Base-by-base conservation (phyloP, 164 flowering plant species). In the Aristolochia fimbriata region DNA sequence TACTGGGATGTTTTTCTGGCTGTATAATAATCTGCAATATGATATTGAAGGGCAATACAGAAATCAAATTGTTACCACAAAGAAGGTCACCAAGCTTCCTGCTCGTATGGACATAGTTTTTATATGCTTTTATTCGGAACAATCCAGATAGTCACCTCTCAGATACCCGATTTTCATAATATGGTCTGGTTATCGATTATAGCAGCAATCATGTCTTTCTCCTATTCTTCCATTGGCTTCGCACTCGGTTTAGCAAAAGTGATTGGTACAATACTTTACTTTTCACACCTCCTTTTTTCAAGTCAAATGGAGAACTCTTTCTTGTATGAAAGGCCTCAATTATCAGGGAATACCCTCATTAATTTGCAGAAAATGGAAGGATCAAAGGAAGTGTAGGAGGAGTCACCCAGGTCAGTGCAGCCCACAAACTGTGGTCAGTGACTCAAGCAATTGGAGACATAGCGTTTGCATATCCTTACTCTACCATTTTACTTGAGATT, bases 371-470 rank as follows among this genome's bases (percentile, higher is more conserved):
- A 62, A 78, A 84, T 64, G 80, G 88, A 65, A 63, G 10, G 24
- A 73, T 86, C 25, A 61, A 73, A 62, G 96, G 96, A 13, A 76
- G 71, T 61, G 65, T 83, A 15, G 25, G 16, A 13, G 93, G 96
- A 67, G 71, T 82, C 21, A 62, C 76, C 8, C 55, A 77, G 47
- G 4, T 71, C 16, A 73, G 62, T 23, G 14, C 43, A 5, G 71
- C 71, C 23, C 52, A 78, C 4, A 87, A 87, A 60, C 24, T 80
- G 60, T 83, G 79, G 80, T 62, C 66, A 47, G 70, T 65, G 47
- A 80, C 78, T 20, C 83, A 87, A 73, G 93, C 93, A 52, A 59
- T 91, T 52, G 96, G 89, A 47, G 93, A 91, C 63, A 80, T 87
- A 57, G 96, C 97, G 43, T 86, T 86, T 65, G 86, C 93, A 20